Evolutionary conservation across 306 rosid genomes (phyloP), one percentile per base, ranked within the genome.

Genomic region (Rubus parviflorus): DNA sequence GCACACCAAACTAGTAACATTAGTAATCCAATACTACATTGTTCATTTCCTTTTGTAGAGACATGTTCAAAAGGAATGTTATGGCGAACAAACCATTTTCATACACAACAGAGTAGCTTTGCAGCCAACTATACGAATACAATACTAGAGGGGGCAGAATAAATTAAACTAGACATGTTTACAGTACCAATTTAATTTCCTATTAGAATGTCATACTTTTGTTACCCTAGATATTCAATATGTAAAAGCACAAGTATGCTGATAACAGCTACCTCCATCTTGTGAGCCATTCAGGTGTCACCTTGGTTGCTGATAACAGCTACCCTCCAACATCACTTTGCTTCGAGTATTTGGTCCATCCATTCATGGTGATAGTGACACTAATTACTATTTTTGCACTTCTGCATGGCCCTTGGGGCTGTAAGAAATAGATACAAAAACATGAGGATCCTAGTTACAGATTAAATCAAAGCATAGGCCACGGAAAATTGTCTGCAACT

Each of bases 381-480:
- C 80, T 91, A 88, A 76, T 86, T 86, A 68, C 86, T 86, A 68
- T 82, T 89, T 82, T 85, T 91, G 88, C 88, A 79, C 83, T 93
- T 93, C 82, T 87, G 96, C 96, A 91, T 91, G 72, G 91, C 90
- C 79, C 96, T 90, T 56, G 98, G 98, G 68, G 98, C 97, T 93
- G 92, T 78, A 86, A 70, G 63, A 84, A 79, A 30, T 4, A 45
- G 49, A 79, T 19, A 49, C 35, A 35, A 46, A 69, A 70, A 53
- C 41, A 75, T 48, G 11, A 69, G 37, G 30, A 46, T 48, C 22
- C 8, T 47, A 45, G 53, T 73, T 74, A 12, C 9, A 30, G 41
- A 63, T 12, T 25, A 13, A 17, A 12, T 1, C 15, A 45, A 11
- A 52, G 19, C 8, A 22, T 4, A 1, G 17, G 8, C 12, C 7